A percentile compares a stretch with the other conserved stretches of the same genome.
phyloP scores from a whole-genome alignment of 768 basidiomycete genomes.

The Boletellus ananas region DNA sequence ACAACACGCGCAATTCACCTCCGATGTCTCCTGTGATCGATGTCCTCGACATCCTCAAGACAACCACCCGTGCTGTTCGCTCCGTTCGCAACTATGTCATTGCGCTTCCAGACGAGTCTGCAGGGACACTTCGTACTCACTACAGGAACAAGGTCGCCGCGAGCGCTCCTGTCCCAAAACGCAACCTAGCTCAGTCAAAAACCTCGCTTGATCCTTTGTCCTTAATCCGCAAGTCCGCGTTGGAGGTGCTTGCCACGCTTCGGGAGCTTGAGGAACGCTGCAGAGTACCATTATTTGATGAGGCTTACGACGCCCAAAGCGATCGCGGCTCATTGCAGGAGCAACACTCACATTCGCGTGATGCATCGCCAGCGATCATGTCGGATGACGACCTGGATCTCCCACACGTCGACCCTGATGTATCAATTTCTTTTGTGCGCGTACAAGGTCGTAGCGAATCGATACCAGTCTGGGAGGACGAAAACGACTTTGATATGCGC shows the following conservation, averaged over 20 bases:
- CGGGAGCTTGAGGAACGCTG: constrained; percentile 76
- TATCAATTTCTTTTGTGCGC: constrained; percentile 64
- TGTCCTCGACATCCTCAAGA: constrained; percentile 69
- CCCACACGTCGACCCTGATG: constrained; percentile 48
- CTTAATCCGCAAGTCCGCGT: constrained; percentile 68
- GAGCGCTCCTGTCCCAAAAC: constrained; percentile 32
- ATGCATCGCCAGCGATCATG: constrained; percentile 41
- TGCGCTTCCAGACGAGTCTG: constrained; percentile 72
- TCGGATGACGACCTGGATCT: constrained; percentile 36
- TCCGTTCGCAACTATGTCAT: constrained; percentile 82
- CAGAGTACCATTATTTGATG: constrained; percentile 72
- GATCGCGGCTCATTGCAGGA: constrained; percentile 51
- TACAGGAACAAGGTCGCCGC: constrained; percentile 53
- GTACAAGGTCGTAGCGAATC: constrained; percentile 61
- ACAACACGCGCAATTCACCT: constrained; percentile 10
- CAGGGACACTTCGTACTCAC: constrained; percentile 50
- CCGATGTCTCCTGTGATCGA: constrained; percentile 38
- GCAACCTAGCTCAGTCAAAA: constrained; percentile 30
- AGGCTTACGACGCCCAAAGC: constrained; percentile 79
- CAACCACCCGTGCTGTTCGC: constrained; percentile 76
- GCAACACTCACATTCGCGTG: constrained; percentile 37
- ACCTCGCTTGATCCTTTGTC: constrained; percentile 56
- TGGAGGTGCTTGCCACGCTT: constrained; percentile 80
- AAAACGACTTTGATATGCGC: constrained; percentile 43
- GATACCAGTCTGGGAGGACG: constrained; percentile 82